A percentile compares a stretch with the other conserved stretches of the same genome.
Conservation (phyloP, 495 filamentous ascomycete genomes). For the Barbatosphaeria neglecta region DNA sequence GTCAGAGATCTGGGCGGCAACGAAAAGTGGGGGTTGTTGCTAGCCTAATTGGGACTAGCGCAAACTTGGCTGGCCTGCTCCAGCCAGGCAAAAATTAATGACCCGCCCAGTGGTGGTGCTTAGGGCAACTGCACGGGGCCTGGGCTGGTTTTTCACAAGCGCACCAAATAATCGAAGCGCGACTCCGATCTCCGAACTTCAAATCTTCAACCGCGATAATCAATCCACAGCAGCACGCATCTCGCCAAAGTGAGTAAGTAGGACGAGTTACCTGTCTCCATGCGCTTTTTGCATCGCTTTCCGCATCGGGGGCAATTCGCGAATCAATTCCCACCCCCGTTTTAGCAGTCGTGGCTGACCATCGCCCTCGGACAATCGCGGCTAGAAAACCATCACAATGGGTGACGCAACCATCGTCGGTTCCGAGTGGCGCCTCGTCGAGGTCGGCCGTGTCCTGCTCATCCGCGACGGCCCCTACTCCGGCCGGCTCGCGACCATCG, state of each 20-base stretch:
- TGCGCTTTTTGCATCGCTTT: too few species aligned
- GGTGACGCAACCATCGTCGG: not conserved
- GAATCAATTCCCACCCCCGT: not conserved
- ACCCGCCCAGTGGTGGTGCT: not conserved
- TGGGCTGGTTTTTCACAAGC: not conserved
- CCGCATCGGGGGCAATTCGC: not conserved
- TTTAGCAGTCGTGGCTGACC: not conserved
- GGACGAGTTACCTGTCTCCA: too few species aligned
- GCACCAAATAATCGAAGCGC: not conserved
- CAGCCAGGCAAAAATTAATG: not conserved
- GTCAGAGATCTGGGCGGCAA: too few species aligned
- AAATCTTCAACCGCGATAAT: not conserved
- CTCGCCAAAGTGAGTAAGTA: not conserved
- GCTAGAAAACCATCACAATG: not conserved
- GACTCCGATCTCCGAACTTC: not conserved
- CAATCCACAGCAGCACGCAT: not conserved
- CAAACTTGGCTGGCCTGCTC: too few species aligned
- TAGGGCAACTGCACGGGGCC: not conserved
- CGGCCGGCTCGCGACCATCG: constrained; percentile 82
- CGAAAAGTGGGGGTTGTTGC: too few species aligned
- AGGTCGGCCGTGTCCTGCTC: constrained; percentile 93
- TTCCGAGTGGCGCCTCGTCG: constrained; percentile 66
- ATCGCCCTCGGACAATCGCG: not conserved
- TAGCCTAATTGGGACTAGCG: too few species aligned
- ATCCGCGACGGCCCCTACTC: constrained; percentile 56